Conservation (phyloP, 169 alveolate species). For the Plasmodium fragile region DNA sequence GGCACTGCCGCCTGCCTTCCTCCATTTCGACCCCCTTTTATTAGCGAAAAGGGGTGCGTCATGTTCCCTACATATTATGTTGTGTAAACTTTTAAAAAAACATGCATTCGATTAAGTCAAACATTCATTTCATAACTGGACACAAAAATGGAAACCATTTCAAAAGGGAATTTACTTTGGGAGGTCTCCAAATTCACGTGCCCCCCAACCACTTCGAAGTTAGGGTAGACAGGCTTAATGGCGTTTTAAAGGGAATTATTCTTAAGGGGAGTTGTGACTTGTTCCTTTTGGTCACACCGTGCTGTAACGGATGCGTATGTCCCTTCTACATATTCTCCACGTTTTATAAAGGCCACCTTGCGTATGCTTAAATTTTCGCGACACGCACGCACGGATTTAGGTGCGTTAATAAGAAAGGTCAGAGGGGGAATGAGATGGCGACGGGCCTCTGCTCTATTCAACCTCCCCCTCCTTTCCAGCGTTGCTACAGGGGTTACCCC, state of each 20-base stretch:
- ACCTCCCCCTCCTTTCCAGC: background rate
- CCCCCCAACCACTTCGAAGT: background rate
- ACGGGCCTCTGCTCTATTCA: background rate
- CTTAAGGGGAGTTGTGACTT: background rate
- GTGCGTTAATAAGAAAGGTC: background rate
- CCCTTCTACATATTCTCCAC: background rate
- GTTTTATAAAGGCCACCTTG: background rate
- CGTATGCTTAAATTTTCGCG: background rate
- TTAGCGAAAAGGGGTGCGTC: background rate
- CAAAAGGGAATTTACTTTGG: background rate
- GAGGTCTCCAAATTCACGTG: background rate
- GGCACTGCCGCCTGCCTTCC: background rate
- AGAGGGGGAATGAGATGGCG: background rate
- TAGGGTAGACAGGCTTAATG: background rate
- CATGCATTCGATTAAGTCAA: background rate
- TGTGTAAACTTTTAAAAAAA: background rate
- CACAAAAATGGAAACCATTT: background rate
- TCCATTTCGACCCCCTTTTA: background rate
- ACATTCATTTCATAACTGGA: background rate
- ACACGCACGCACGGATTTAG: background rate
- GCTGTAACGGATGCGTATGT: background rate
- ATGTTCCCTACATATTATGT: background rate
- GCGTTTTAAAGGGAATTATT: background rate
- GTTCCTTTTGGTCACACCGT: background rate
- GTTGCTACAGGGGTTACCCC: background rate